phyloP scores from a whole-genome alignment of 805 yeast genomes.

The Brettanomyces naardenensis region DNA sequence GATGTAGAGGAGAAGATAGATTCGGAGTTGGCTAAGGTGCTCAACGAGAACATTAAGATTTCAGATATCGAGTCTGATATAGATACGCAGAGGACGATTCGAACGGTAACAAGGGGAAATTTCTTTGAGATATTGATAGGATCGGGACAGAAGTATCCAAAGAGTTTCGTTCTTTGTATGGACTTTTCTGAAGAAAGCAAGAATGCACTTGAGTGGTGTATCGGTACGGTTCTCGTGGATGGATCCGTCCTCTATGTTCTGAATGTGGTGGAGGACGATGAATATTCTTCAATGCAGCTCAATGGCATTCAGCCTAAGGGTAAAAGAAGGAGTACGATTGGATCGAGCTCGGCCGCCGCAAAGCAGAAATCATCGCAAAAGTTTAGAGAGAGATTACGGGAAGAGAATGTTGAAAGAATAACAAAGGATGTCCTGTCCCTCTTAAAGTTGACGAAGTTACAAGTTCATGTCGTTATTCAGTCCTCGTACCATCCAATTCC shows the following conservation, averaged over 20 bases:
- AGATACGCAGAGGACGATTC: conserved; percentile 50
- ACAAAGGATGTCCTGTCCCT: conserved; percentile 34
- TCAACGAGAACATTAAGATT: conserved; percentile 44
- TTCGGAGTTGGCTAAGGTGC: conserved; percentile 45
- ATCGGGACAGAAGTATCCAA: conserved; percentile 22
- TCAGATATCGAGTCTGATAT: conserved; percentile 49
- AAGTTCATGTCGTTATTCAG: conserved; percentile 66
- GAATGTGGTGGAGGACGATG: conserved; percentile 43
- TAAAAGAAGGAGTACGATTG: conserved; percentile 8
- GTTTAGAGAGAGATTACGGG: conserved; percentile 31
- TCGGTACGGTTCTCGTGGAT: conserved; percentile 77
- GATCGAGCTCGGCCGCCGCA: conserved; percentile 1
- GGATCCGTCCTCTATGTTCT: conserved; percentile 76
- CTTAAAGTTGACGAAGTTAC: conserved; percentile 58
- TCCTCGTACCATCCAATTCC: conserved; percentile 73
- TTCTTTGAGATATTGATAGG: conserved; percentile 39
- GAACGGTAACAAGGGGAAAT: conserved; percentile 63
- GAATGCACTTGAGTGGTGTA: conserved; percentile 80
- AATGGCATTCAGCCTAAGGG: conserved; percentile 26
- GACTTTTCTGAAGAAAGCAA: conserved; percentile 78
- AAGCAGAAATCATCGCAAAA: conserved; percentile 10
- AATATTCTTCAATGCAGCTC: conserved; percentile 26
- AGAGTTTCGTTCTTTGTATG: conserved; percentile 67
- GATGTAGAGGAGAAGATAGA: conserved; percentile 61
- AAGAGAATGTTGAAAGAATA: conserved; percentile 34